phyloP scores from a whole-genome alignment of 768 basidiomycete species.

The Phlebiopsis flavidoalba region DNA sequence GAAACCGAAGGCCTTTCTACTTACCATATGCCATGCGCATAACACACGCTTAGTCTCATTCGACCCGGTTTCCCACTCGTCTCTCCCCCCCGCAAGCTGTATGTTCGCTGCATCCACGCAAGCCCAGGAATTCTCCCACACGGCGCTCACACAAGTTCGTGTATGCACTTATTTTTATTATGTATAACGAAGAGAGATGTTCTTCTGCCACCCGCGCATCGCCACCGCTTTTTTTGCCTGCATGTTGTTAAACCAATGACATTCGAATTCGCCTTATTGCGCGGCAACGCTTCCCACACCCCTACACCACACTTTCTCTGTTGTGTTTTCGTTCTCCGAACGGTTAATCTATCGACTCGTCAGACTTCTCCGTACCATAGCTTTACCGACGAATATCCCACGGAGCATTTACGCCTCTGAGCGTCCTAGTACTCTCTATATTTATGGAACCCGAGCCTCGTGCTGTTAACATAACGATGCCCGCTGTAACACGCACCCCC shows the following conservation, averaged over 20 bases:
- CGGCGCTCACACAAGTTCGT: background rate
- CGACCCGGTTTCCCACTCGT: background rate
- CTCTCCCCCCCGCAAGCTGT: background rate
- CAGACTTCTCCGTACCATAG: background rate
- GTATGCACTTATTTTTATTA: conserved; percentile 7
- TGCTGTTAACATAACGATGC: background rate
- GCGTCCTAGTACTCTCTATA: background rate
- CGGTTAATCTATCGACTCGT: background rate
- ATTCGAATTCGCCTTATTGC: background rate
- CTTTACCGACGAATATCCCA: background rate
- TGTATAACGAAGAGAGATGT: conserved; percentile 3
- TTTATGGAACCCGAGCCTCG: no score
- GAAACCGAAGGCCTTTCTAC: background rate
- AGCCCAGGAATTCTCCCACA: background rate
- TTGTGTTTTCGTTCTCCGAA: background rate
- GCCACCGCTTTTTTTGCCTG: background rate
- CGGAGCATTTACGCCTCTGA: background rate
- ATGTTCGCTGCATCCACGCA: background rate
- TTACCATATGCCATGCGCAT: conserved; percentile 6
- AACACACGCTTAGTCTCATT: background rate
- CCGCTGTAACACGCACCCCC: background rate
- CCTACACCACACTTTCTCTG: background rate
- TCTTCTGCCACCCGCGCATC: background rate
- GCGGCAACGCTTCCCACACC: background rate
- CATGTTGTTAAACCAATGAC: background rate